These are phyloP conservation scores for Leccinum idahoense DNA, from an alignment of 1,284 basidiomycete genomes.

Conservation along the genomic window DNA sequence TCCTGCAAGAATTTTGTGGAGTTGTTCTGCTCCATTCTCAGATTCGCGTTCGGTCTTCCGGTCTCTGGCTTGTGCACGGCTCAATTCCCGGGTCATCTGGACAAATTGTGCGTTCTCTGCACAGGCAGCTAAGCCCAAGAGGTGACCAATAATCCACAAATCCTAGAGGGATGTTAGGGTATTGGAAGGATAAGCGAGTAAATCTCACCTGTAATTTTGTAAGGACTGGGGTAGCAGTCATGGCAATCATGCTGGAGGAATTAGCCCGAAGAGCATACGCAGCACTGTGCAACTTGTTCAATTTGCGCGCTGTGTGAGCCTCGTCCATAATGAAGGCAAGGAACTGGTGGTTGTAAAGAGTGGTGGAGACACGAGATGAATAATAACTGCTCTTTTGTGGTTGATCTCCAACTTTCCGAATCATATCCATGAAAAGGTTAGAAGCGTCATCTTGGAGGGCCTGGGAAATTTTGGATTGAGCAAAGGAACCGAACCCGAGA, in stretches of 20 bases:
- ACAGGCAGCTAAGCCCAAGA: background rate
- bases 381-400: background rate
- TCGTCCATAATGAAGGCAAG: background rate
- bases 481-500: background rate
- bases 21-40: background rate
- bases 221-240: background rate
- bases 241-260: background rate
- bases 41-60: background rate
- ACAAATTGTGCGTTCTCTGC: background rate
- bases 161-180: background rate
- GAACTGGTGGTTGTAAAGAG: no score
- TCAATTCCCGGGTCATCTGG: background rate
- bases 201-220: background rate
- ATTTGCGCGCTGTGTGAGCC: background rate
- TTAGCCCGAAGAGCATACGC: background rate
- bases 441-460: background rate
- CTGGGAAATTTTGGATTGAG: background rate
- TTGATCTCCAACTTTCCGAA: background rate
- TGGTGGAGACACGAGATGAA: background rate
- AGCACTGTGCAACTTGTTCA: background rate
- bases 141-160: background rate
- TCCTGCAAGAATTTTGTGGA: background rate
- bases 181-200: background rate
- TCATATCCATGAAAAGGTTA: background rate
- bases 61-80: background rate